Evolutionary conservation across 1,284 basidiomycete genomes (phyloP).

Genomic region (Malassezia vespertilionis): DNA sequence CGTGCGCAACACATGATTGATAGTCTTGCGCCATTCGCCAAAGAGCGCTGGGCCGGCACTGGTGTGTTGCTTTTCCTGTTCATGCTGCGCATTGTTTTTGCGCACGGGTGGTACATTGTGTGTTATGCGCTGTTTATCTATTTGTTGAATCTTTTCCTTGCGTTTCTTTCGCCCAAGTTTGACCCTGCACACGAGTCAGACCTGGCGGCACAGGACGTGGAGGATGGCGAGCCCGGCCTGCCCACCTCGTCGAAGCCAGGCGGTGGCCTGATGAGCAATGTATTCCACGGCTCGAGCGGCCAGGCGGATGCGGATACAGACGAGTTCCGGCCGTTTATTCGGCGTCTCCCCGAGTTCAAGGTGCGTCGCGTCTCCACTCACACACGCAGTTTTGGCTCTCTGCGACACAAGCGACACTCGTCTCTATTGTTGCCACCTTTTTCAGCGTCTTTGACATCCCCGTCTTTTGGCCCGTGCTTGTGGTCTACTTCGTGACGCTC

Average conservation of each 20-base stretch:
- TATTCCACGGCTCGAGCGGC: conserved; percentile 57
- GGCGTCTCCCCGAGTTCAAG: conserved; percentile 89
- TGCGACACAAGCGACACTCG: conserved; percentile 71
- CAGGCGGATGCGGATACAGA: conserved; percentile 35
- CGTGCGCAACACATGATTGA: conserved; percentile 54
- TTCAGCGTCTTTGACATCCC: conserved; percentile 68
- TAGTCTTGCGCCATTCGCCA: conserved; percentile 74
- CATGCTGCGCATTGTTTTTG: conserved; percentile 70
- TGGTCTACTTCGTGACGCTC: conserved; percentile 59
- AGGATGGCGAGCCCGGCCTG: conserved; percentile 65
- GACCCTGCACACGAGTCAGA: conserved; percentile 91
- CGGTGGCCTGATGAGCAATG: conserved; percentile 34
- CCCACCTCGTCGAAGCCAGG: conserved; percentile 31
- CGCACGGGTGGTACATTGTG: conserved; percentile 85
- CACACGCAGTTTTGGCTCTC: conserved; percentile 61
- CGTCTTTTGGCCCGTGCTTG: conserved; percentile 94
- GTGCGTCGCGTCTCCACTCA: conserved; percentile 52
- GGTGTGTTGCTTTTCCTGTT: conserved; percentile 65
- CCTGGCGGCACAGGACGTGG: conserved; percentile 82
- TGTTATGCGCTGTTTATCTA: conserved; percentile 47
- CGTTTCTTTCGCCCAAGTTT: conserved; percentile 83
- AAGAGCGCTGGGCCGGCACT: conserved; percentile 80
- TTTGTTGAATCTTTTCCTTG: conserved; percentile 58
- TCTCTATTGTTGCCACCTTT: conserved; percentile 57
- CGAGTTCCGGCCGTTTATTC: conserved; percentile 66